Conservation (phyloP, 129 eudicot genomes). For the Flaveria brownii region DNA sequence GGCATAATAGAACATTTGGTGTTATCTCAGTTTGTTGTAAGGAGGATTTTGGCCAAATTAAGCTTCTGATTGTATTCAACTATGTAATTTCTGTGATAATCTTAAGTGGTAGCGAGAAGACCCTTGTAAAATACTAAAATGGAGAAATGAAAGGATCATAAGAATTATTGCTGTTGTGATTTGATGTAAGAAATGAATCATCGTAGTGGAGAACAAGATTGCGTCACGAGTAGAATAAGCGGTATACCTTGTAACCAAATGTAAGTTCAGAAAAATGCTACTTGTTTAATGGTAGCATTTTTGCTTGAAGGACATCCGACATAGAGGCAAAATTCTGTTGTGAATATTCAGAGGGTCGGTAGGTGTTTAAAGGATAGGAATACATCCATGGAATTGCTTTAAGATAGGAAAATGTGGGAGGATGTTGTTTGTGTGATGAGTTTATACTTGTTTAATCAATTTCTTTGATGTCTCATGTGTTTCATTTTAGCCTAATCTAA, state of each 20-base stretch:
- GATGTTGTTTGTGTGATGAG: neutral
- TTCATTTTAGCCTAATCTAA: neutral
- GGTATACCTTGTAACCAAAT: neutral
- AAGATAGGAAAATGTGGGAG: neutral
- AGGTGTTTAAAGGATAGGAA: neutral
- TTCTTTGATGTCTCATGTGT: neutral
- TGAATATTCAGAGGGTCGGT: neutral
- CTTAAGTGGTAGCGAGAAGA: neutral
- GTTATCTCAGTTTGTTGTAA: neutral
- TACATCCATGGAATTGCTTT: conserved; percentile 6
- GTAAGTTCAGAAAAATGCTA: neutral
- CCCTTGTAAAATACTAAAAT: neutral
- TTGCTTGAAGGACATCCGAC: neutral
- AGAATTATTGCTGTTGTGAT: neutral
- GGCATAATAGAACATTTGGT: too few relatives aligned
- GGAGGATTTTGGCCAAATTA: neutral
- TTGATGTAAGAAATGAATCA: conserved; percentile 4
- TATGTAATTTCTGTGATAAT: neutral
- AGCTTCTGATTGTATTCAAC: neutral
- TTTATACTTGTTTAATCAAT: neutral
- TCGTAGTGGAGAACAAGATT: neutral
- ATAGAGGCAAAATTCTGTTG: neutral
- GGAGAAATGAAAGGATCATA: conserved; percentile 4
- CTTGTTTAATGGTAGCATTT: neutral
- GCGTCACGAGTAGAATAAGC: neutral